Conservation (phyloP, 441 rosid species). For the Aleurites moluccanus region DNA sequence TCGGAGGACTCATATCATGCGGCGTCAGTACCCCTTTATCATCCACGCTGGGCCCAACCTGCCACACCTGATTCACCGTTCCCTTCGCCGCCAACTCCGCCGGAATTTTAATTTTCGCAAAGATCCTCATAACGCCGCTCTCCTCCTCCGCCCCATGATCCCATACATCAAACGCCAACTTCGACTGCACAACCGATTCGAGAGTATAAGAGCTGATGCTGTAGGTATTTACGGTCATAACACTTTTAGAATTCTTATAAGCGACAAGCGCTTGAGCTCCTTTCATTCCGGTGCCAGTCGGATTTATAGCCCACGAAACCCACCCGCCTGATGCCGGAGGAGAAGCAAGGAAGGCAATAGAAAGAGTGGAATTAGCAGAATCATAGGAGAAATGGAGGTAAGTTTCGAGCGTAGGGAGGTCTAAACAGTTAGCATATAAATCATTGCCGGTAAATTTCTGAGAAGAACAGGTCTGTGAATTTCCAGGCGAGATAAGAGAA, state of each 20-base stretch:
- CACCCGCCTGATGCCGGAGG: slow-evolving; percentile 52
- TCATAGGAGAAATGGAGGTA: slow-evolving; percentile 68
- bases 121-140: slow-evolving; percentile 46
- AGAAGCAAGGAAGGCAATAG: slow-evolving; percentile 53
- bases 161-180: slow-evolving; percentile 51
- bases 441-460: slow-evolving; percentile 44
- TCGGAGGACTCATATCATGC: slow-evolving; percentile 17
- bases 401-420: slow-evolving; percentile 50
- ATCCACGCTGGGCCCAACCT: slow-evolving; percentile 36
- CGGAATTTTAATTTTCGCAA: slow-evolving; percentile 66
- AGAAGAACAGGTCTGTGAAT: slow-evolving; percentile 39
- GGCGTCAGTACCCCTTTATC: neutral
- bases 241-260: slow-evolving; percentile 43
- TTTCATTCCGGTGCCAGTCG: slow-evolving; percentile 37
- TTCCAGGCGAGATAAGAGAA: slow-evolving; percentile 41
- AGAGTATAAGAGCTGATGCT: neutral
- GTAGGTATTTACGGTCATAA: slow-evolving; percentile 42
- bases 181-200: slow-evolving; percentile 18
- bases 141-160: slow-evolving; percentile 36
- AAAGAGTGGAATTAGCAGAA: slow-evolving; percentile 38
- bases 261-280: slow-evolving; percentile 72
- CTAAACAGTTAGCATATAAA: slow-evolving; percentile 39
- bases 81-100: slow-evolving; percentile 37
- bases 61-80: slow-evolving; percentile 45
- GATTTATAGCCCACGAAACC: slow-evolving; percentile 89